Evolutionary conservation across 495 filamentous ascomycete species (phyloP).

Genomic region (Talaromyces proteolyticus): DNA sequence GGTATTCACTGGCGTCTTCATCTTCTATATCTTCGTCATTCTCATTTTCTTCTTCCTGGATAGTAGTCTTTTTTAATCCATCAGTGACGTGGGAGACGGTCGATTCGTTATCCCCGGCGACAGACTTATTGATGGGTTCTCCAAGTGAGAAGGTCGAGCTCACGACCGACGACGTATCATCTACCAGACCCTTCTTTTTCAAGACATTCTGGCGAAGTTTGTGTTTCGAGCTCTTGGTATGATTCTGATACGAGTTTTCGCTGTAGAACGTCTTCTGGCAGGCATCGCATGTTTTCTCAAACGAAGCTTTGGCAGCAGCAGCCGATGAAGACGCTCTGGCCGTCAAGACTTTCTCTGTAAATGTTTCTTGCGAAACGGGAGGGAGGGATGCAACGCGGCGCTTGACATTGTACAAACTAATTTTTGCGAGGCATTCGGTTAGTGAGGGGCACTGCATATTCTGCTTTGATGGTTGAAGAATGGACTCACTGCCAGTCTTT

Average conservation of each 20-base stretch:
- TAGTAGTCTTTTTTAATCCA: constrained; percentile 64
- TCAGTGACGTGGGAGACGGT: constrained; percentile 80
- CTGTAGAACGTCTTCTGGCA: constrained; percentile 94
- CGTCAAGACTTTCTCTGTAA: constrained; percentile 94
- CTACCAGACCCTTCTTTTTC: constrained; percentile 35
- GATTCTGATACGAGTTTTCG: constrained; percentile 92
- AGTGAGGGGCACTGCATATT: too few species aligned
- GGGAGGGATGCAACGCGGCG: constrained; percentile 88
- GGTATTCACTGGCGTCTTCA: constrained; percentile 22
- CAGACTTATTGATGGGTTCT: constrained; percentile 56
- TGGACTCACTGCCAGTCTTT: constrained; percentile 90
- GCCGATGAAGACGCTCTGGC: constrained; percentile 78
- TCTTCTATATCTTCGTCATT: constrained; percentile 29
- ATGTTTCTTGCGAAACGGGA: constrained; percentile 85
- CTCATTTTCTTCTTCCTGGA: constrained; percentile 47
- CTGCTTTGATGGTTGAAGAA: background rate
- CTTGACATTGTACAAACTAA: constrained; percentile 95
- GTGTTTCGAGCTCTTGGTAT: constrained; percentile 88
- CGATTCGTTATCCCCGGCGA: constrained; percentile 50
- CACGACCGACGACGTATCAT: constrained; percentile 79
- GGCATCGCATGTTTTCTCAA: constrained; percentile 71
- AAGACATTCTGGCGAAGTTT: constrained; percentile 55
- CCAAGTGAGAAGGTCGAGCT: constrained; percentile 90
- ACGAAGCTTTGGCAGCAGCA: constrained; percentile 83
- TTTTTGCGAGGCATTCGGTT: too few species aligned